Conservation (phyloP, 345 rosid genomes). For the Toxicodendron radicans region DNA sequence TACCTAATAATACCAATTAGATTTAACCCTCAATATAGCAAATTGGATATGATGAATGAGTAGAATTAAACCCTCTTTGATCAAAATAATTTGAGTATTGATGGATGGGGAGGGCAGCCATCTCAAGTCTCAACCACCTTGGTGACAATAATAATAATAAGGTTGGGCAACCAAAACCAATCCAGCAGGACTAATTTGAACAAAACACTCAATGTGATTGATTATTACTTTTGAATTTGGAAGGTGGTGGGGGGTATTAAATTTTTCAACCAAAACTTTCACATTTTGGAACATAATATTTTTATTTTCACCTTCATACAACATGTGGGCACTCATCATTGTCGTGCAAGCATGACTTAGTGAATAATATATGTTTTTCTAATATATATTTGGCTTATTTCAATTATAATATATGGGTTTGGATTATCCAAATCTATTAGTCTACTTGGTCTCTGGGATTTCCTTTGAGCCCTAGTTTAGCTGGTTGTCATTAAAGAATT, state of each 20-base stretch:
- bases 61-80: conserved; percentile 10
- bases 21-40: too few species aligned
- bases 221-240: background rate
- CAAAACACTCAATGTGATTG: conserved; percentile 5
- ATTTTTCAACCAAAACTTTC: conserved; percentile 1
- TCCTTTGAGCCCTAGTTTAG: too few species aligned
- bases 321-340: too few species aligned
- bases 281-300: background rate
- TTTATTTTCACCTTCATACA: too few species aligned
- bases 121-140: conserved; percentile 26
- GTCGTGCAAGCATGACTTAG: too few species aligned
- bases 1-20: too few species aligned
- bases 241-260: conserved; percentile 9
- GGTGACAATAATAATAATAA: background rate
- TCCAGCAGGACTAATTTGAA: conserved; percentile 12
- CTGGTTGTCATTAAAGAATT: too few species aligned
- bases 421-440: too few species aligned
- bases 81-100: conserved; percentile 26
- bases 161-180: background rate
- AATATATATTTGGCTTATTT: too few species aligned
- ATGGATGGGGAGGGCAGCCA: conserved; percentile 7
- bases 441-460: too few species aligned
- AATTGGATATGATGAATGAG: background rate
- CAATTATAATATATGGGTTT: too few species aligned
- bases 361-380: too few species aligned